Conservation (phyloP, 495 filamentous ascomycete genomes). For the Aspergillus hancockii region DNA sequence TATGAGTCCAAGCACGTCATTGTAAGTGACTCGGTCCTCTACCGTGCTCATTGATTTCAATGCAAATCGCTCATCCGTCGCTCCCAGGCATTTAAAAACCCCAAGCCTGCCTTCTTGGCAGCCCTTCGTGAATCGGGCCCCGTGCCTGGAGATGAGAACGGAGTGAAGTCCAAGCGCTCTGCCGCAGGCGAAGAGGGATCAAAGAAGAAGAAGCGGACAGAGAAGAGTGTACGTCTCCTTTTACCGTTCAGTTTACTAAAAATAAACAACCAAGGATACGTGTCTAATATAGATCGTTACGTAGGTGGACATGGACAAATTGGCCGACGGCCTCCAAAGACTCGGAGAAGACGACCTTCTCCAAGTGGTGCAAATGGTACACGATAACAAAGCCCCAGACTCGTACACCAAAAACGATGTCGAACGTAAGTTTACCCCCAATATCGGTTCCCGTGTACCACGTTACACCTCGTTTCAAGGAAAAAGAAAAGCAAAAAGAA, state of each 20-base stretch:
- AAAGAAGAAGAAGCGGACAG: conserved; percentile 75
- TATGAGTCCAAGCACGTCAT: conserved; percentile 86
- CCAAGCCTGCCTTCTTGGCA: conserved; percentile 75
- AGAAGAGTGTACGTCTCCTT: conserved; percentile 58
- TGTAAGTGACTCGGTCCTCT: conserved; percentile 45
- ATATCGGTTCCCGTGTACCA: not conserved
- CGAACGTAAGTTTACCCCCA: conserved; percentile 64
- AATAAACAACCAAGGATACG: not conserved
- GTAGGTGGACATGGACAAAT: conserved; percentile 88
- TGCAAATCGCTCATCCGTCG: not conserved
- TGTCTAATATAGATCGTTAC: conserved; percentile 16
- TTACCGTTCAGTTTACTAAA: not conserved
- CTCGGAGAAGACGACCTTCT: conserved; percentile 87
- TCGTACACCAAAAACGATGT: conserved; percentile 97
- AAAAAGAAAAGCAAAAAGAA: too few species aligned
- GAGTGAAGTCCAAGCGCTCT: conserved; percentile 51
- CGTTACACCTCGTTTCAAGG: too few species aligned
- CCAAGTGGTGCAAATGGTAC: conserved; percentile 94
- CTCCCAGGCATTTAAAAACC: conserved; percentile 80
- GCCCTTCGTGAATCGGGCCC: conserved; percentile 79
- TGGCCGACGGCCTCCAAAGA: conserved; percentile 88
- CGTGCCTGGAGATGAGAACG: conserved; percentile 73
- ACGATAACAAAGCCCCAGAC: conserved; percentile 88
- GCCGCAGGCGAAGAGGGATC: conserved; percentile 56
- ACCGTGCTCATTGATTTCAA: not conserved